Base-by-base conservation (phyloP, 495 filamentous ascomycete genomes). In the Durotheca rogersii region DNA sequence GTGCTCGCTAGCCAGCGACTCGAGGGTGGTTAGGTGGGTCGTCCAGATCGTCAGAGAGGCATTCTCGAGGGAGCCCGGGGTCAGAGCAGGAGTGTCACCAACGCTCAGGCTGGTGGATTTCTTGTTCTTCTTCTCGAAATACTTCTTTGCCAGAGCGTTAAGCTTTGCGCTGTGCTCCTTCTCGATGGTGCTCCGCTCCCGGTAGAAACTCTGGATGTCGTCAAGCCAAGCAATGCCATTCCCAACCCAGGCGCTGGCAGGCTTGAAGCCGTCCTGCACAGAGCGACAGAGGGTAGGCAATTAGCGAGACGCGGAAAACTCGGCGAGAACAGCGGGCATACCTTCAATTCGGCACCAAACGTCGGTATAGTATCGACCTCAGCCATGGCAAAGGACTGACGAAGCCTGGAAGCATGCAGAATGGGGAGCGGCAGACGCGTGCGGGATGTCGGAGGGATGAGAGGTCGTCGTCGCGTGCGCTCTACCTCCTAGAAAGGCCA, bases 41-140 rank as follows among this genome's bases (percentile, higher is more conserved):
- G 87, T 87, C 93, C 93, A 99, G 23, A 93, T 97, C 6, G 92
- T 96, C 60, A 99, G 78, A 21, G 90, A 95, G 18, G 94, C 92
- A 65, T 90, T 92, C 64, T 99, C 93, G 43, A 99, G 81, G 23
- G 90, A 95, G 3, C 94, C 93, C 1, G 93, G 94, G 4, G 93
- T 97, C 80, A 96, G 84, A 53, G 79, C 82, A 33, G 93, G 93
- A 14, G 81, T 92, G 65, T 99, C 94, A 53, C 93, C 93, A 31
- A 99, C 93, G 65, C 91, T 96, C 54, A 99, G 61, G 55, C 76
- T 86, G 58, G 88, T 87, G 20, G 87, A 84, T 73, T 94, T 96
- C 73, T 85, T 91, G 10, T 86, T 81, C 72, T 96, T 97, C 74
- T 93, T 95, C 66, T 99, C 94, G 58, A 88, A 89, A 72, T 95